Base-by-base conservation (phyloP, 306 rosid species). In the Quercus dentata region DNA sequence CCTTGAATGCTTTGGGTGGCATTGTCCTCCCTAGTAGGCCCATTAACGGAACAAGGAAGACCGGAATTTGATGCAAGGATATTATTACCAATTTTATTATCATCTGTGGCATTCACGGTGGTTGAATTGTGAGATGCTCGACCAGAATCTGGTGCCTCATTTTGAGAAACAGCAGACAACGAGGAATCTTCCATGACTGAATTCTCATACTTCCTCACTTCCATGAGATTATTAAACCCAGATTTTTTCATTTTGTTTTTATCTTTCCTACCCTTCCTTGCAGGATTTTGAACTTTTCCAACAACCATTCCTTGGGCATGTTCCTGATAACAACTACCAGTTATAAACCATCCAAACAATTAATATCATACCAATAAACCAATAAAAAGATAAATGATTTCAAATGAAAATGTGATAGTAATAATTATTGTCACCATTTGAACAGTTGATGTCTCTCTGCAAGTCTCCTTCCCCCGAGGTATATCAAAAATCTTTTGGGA, bases 271-370 rank as follows among this genome's bases (percentile, higher is more conserved):
- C 78, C 81, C 91, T 82, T 94, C 87, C 87, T 90, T 57, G 86
- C 64, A 82, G 90, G 65, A 61, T 87, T 84, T 78, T 83, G 92
- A 87, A 73, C 78, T 86, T 91, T 89, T 73, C 88, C 89, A 77
- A 68, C 74, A 65, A 73, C 78, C 76, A 28, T 78, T 82, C 77
- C 78, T 77, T n/a, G 83, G 72, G 71, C 82, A 79, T 71, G 85
- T 76, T 87, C 97, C 97, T 94, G 97, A 73, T 79, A 82, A 82
- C 79, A 90, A 86, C 82, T 73, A 82, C 74, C 74, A 78, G 87
- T 94, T 82, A 90, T 76, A 83, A 85, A 87, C 80, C 67, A 86
- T 75, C 81, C 80, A 82, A 84, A 89, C 67, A 72, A 74, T 80
- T 61, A 78, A 79, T 81, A 81, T 67, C n/a, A 67, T 19, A 33